Evolutionary conservation across 352 stramenopile genomes (phyloP).

Genomic region (Globisporangium viniferum): DNA sequence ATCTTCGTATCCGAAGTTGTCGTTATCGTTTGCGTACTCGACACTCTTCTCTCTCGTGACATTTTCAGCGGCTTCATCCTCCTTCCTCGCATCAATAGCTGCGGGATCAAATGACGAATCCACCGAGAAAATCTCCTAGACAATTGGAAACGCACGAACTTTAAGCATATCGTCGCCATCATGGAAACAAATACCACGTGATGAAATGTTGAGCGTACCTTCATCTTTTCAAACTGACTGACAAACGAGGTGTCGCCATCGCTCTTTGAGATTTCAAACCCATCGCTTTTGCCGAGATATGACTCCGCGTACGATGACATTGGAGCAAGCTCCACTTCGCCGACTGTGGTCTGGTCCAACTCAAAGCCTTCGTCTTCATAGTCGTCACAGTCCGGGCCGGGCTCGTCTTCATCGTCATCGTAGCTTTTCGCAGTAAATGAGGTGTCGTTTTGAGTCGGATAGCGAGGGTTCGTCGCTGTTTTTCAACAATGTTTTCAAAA

Average conservation of each 20-base stretch:
- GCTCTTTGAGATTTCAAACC: constrained; percentile 9
- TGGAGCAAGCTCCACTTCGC: constrained; percentile 7
- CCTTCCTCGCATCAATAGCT: constrained; percentile 1
- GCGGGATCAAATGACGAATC: constrained; percentile 24
- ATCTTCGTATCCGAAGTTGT: constrained; percentile 70
- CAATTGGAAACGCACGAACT: too few relatives aligned
- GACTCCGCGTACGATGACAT: constrained; percentile 5
- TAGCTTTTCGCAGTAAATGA: constrained; percentile 2
- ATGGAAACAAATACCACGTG: neutral
- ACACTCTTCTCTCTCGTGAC: neutral
- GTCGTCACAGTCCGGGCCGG: constrained; percentile 27
- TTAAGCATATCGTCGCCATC: neutral
- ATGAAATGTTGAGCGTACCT: constrained; percentile 17
- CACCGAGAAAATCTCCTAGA: constrained; percentile 20
- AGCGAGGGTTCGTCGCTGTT: constrained; percentile 15
- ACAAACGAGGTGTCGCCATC: constrained; percentile 17
- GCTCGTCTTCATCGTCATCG: constrained; percentile 18
- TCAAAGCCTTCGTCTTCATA: constrained; percentile 68
- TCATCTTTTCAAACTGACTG: constrained; percentile 41
- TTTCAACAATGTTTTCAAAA: neutral
- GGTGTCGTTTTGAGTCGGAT: constrained; percentile 9
- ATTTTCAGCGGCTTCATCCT: neutral
- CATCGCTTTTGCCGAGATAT: neutral
- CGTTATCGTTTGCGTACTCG: constrained; percentile 11
- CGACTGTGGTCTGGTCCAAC: constrained; percentile 47